Evolutionary conservation across 2,329 filamentous ascomycete genomes (phyloP).

Genomic region (Emericellopsis cladophorae): DNA sequence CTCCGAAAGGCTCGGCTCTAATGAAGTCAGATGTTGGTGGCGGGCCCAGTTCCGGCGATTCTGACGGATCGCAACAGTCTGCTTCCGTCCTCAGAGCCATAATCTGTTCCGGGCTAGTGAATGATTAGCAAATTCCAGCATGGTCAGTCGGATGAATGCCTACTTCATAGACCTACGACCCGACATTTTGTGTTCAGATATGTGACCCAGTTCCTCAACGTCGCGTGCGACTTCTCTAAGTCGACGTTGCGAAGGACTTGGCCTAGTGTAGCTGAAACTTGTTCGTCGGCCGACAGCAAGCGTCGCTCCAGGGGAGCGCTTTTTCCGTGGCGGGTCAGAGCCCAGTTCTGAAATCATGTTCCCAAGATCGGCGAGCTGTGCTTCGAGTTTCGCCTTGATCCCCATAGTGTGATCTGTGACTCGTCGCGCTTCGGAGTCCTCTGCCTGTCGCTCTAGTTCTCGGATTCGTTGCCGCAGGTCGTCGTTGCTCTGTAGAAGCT

Average conservation of each 20-base stretch:
- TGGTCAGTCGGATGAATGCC: slow-evolving; percentile 8
- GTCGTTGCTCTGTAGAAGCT: slow-evolving; percentile 68
- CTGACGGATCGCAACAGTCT: slow-evolving; percentile 29
- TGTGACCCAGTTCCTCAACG: slow-evolving; percentile 37
- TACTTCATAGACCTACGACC: slow-evolving; percentile 59
- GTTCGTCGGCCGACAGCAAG: slow-evolving; percentile 27
- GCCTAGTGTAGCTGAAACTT: slow-evolving; percentile 23
- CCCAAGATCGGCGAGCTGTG: slow-evolving; percentile 59
- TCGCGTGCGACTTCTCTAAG: slow-evolving; percentile 44
- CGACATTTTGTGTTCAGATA: slow-evolving; percentile 56
- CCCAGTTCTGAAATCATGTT: slow-evolving; percentile 55
- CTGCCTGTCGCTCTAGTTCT: slow-evolving; percentile 53
- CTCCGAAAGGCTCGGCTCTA: slow-evolving; percentile 41
- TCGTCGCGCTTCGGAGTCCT: slow-evolving; percentile 44
- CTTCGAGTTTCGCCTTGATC: slow-evolving; percentile 60
- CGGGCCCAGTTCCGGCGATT: slow-evolving; percentile 58
- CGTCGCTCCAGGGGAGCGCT: slow-evolving; percentile 25
- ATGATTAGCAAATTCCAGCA: slow-evolving; percentile 13
- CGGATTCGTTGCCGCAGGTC: slow-evolving; percentile 58
- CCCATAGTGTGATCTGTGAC: slow-evolving; percentile 53
- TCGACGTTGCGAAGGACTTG: slow-evolving; percentile 41
- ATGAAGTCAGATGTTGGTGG: slow-evolving; percentile 46
- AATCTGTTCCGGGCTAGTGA: slow-evolving; percentile 46
- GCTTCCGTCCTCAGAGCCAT: slow-evolving; percentile 32
- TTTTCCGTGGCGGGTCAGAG: slow-evolving; percentile 41